A percentile compares a stretch with the other conserved stretches of the same genome.
These are phyloP conservation scores for Poterioochromonas sp. DNA, from an alignment of 352 stramenopile genomes.

Conservation along the genomic window DNA sequence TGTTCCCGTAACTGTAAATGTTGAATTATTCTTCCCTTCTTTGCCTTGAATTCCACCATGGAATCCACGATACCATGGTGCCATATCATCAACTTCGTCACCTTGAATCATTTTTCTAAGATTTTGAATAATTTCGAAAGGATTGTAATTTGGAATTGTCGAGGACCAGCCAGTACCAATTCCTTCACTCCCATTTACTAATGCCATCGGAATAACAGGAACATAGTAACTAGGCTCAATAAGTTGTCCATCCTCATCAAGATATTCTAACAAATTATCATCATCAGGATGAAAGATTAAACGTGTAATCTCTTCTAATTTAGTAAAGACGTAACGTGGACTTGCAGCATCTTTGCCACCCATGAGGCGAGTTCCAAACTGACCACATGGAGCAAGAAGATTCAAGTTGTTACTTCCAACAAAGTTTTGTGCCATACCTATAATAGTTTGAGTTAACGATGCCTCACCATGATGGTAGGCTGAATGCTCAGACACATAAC, in stretches of 20 bases:
- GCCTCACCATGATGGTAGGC: constrained; percentile 98
- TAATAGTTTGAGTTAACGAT: constrained; percentile 88
- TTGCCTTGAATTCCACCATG: constrained; percentile 69
- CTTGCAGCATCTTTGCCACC: constrained; percentile 94
- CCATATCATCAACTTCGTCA: constrained; percentile 42
- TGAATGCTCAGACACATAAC: constrained; percentile 88
- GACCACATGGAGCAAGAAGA: constrained; percentile 86
- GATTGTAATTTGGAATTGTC: constrained; percentile 85
- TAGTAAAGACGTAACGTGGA: constrained; percentile 97
- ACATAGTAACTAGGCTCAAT: constrained; percentile 97
- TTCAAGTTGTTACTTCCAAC: constrained; percentile 97
- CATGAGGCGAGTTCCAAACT: constrained; percentile 97
- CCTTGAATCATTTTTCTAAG: constrained; percentile 72
- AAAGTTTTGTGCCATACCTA: constrained; percentile 97
- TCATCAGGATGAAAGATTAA: constrained; percentile 95
- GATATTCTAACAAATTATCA: constrained; percentile 87
- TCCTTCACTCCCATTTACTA: constrained; percentile 95
- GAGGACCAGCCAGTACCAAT: constrained; percentile 98
- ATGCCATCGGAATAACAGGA: constrained; percentile 79
- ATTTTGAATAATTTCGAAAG: constrained; percentile 88
- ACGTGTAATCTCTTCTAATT: constrained; percentile 85
- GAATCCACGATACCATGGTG: constrained; percentile 90
- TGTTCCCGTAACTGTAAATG: constrained; percentile 61
- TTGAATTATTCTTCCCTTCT: constrained; percentile 57
- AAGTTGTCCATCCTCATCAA: constrained; percentile 91